Percentiles rank a stretch among this genome's conserved stretches.
Conservation (phyloP, 768 basidiomycete species). For the Mycena olivaceomarginata region DNA sequence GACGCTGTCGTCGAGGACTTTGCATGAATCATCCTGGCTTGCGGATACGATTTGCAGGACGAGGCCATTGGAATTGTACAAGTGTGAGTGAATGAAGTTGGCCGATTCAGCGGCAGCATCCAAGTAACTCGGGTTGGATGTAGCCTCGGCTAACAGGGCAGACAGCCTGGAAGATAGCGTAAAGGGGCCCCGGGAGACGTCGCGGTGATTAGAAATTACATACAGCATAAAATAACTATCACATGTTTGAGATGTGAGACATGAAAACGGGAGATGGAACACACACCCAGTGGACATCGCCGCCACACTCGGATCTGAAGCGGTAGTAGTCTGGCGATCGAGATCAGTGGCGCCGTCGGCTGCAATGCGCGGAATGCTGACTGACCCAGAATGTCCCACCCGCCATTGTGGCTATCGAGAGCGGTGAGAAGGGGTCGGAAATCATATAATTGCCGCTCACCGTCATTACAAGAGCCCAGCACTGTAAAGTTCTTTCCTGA, state of each 20-base stretch:
- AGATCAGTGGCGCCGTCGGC: not conserved
- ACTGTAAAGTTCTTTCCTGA: not conserved
- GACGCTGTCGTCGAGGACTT: not conserved
- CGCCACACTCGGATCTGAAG: conserved; percentile 8
- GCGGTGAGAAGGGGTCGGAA: not conserved
- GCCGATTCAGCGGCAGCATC: conserved; percentile 26
- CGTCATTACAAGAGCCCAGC: not conserved
- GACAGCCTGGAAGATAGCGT: conserved; percentile 6
- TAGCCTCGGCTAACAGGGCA: conserved; percentile 14
- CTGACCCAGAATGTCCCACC: conserved; percentile 23
- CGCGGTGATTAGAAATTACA: not conserved
- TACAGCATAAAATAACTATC: conserved; percentile 27
- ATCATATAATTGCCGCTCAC: conserved; percentile 1
- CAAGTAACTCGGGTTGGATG: conserved; percentile 17
- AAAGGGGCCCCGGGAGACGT: too few species aligned
- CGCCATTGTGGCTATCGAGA: conserved; percentile 9
- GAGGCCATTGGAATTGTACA: conserved; percentile 20
- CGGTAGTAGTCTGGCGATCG: conserved; percentile 11
- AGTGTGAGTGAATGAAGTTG: conserved; percentile 33
- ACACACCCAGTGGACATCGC: conserved; percentile 38
- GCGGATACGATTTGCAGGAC: conserved; percentile 22
- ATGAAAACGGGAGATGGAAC: not conserved
- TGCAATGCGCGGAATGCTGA: not conserved
- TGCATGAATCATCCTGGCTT: conserved; percentile 28
- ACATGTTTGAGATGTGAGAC: too few species aligned